These are phyloP conservation scores for Sporothrix schenckii DNA, from an alignment of 2,329 filamentous ascomycete species.

Conservation along the genomic window DNA sequence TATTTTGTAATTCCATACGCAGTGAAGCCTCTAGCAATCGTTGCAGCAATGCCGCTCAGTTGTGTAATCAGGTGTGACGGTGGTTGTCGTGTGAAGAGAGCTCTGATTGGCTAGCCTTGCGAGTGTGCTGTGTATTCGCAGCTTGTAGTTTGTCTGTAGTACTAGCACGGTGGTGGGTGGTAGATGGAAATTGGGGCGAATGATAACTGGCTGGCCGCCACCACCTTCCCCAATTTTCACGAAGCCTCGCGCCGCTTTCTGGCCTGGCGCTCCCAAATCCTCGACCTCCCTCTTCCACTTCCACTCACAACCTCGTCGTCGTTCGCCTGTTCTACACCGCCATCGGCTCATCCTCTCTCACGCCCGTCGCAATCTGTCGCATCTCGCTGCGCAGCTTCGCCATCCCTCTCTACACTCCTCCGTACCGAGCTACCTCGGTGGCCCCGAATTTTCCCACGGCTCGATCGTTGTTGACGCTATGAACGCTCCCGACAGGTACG, in stretches of 20 bases:
- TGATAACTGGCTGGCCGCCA: background rate
- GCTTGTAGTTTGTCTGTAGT: too few species aligned
- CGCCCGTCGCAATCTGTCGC: background rate
- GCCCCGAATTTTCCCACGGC: background rate
- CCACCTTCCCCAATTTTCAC: background rate
- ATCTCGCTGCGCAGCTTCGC: background rate
- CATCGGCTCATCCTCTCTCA: background rate
- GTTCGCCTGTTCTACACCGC: background rate
- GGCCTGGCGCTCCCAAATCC: background rate
- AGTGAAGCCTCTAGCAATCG: background rate
- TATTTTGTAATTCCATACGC: background rate
- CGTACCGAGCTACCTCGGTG: background rate
- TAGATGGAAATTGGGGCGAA: constrained; percentile 11
- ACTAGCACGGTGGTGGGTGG: background rate
- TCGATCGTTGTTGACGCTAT: constrained; percentile 43
- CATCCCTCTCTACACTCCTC: too few species aligned
- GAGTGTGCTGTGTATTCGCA: background rate
- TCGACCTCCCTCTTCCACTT: background rate
- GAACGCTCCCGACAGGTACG: constrained; percentile 61
- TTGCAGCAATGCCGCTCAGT: too few species aligned
- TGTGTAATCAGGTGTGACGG: background rate
- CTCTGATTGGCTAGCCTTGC: constrained; percentile 16
- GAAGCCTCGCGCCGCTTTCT: constrained; percentile 20
- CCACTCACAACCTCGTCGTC: background rate
- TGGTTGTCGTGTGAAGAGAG: background rate